These are phyloP conservation scores for Cryptococcus jaspeensis DNA, from an alignment of 1,284 basidiomycete genomes.

Conservation along the genomic window DNA sequence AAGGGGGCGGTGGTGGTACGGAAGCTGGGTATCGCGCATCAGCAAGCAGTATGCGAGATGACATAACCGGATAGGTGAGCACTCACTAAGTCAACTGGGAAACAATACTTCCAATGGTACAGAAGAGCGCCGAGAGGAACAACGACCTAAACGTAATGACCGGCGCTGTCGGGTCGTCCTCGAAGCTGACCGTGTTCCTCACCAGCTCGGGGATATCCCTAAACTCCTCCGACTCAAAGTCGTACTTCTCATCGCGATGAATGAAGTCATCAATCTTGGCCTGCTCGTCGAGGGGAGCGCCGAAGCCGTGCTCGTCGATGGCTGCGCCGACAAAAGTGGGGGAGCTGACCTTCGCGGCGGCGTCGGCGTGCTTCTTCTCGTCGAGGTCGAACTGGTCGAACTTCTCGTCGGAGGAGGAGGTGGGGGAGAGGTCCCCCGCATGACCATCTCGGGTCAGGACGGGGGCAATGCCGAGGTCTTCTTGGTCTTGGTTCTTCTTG, in stretches of 20 bases:
- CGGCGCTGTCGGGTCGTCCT: constrained; percentile 19
- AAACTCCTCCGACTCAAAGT: constrained; percentile 21
- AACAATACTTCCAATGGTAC: constrained; percentile 18
- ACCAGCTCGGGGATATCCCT: constrained; percentile 20
- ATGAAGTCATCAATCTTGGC: constrained; percentile 11
- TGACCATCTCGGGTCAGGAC: no score
- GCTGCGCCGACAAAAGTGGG: no score
- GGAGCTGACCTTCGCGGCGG: not conserved
- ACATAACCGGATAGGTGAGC: no score
- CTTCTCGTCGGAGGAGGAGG: constrained; percentile 2
- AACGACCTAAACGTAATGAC: constrained; percentile 19
- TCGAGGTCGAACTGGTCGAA: constrained; percentile 1
- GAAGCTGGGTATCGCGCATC: constrained; percentile 5
- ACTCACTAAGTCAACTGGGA: constrained; percentile 21
- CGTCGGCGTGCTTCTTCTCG: not conserved
- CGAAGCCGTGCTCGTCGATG: not conserved
- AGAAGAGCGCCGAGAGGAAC: constrained; percentile 20
- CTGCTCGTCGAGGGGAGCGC: not conserved
- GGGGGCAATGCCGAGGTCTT: no score
- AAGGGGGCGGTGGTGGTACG: constrained; percentile 20
- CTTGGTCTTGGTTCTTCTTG: no score
- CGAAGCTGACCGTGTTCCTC: constrained; percentile 19
- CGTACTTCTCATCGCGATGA: constrained; percentile 47
- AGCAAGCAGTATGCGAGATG: not conserved
- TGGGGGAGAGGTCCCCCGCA: not conserved